phyloP scores from a whole-genome alignment of 306 rosid genomes.

The Rosa chinensis region DNA sequence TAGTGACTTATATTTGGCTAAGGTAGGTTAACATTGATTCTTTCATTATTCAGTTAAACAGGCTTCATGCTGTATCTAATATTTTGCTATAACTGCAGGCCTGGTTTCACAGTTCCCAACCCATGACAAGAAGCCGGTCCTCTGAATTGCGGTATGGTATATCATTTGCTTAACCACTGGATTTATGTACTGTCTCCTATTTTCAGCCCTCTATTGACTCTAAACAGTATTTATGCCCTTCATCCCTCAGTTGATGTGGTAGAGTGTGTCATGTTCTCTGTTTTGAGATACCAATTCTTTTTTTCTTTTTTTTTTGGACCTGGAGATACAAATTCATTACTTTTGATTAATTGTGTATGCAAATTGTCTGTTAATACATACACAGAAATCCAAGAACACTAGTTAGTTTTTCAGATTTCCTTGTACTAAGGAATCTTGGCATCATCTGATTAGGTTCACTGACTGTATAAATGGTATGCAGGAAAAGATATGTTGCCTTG shows the following conservation, averaged over 20 bases:
- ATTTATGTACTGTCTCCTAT: background rate
- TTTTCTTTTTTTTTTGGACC: background rate
- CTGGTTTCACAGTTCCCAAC: constrained; percentile 91
- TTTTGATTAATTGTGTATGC: background rate
- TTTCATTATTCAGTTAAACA: constrained; percentile 21
- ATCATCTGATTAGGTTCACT: constrained; percentile 9
- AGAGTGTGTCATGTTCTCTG: background rate
- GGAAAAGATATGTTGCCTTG: constrained; percentile 74
- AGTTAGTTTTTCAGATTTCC: constrained; percentile 6
- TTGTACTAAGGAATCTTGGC: background rate
- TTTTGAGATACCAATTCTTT: background rate
- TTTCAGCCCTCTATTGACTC: background rate
- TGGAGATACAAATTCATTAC: background rate
- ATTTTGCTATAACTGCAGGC: constrained; percentile 54
- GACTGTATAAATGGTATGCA: constrained; percentile 27
- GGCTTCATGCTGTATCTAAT: constrained; percentile 32
- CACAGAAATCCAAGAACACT: constrained; percentile 1
- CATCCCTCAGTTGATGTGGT: background rate
- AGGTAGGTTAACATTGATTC: constrained; percentile 48
- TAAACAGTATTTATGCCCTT: background rate
- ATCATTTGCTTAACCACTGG: constrained; percentile 8
- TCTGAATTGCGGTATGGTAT: constrained; percentile 81
- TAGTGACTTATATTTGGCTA: constrained; percentile 72
- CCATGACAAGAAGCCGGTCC: constrained; percentile 95
- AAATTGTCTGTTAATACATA: background rate